Conservation (phyloP, 2,329 filamentous ascomycete genomes). For the Pezicula radicicola region DNA sequence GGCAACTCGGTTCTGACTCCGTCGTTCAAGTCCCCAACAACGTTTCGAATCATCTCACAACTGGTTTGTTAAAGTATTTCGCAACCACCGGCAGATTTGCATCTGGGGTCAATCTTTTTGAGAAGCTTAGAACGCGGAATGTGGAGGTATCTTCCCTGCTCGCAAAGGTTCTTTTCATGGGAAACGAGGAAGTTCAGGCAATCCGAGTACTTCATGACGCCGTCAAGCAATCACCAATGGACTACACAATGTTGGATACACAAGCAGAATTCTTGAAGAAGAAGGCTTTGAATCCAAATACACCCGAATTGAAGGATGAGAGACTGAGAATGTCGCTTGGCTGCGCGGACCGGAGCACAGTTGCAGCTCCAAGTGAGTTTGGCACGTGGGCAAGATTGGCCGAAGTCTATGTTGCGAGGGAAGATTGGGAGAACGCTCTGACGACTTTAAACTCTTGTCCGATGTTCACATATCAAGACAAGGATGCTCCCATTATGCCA, state of each 20-base stretch:
- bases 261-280: slow-evolving; percentile 89
- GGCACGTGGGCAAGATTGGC: slow-evolving; percentile 93
- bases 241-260: slow-evolving; percentile 92
- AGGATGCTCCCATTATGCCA: slow-evolving; percentile 91
- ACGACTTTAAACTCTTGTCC: slow-evolving; percentile 97
- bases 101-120: slow-evolving; percentile 95
- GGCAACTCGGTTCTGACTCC: slow-evolving; percentile 93
- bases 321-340: slow-evolving; percentile 84
- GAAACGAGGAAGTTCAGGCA: slow-evolving; percentile 95
- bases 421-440: slow-evolving; percentile 95
- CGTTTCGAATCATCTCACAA: slow-evolving; percentile 91
- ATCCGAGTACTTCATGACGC: slow-evolving; percentile 85
- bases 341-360: slow-evolving; percentile 90
- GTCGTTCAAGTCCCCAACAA: slow-evolving; percentile 97
- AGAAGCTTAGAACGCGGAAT: slow-evolving; percentile 88
- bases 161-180: slow-evolving; percentile 87
- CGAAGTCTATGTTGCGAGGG: slow-evolving; percentile 88
- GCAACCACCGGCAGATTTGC: slow-evolving; percentile 91
- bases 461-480: slow-evolving; percentile 99
- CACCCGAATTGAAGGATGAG: slow-evolving; percentile 55
- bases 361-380: slow-evolving; percentile 95
- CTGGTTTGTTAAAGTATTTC: slow-evolving; percentile 92
- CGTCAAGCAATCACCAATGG: slow-evolving; percentile 90
- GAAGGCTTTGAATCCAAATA: slow-evolving; percentile 64
- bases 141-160: slow-evolving; percentile 92